These are phyloP conservation scores for Lasiodiplodia sp. DNA, from an alignment of 2,329 filamentous ascomycete genomes.

Conservation along the genomic window DNA sequence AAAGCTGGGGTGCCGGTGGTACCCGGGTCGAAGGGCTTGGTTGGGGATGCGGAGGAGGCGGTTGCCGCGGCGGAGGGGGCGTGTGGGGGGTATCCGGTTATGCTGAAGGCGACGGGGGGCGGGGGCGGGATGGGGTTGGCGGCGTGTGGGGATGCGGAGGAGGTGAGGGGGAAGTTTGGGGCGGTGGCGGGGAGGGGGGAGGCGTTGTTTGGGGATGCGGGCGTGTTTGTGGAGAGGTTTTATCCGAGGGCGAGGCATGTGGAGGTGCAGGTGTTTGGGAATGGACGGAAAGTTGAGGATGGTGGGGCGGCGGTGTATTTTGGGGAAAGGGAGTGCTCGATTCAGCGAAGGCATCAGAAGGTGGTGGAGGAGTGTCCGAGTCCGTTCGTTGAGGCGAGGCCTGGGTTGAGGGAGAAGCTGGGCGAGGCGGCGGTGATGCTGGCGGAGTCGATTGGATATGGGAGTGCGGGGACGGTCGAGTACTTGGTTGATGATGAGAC, in stretches of 20 bases:
- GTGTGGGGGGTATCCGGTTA: constrained; percentile 49
- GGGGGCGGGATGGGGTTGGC: constrained; percentile 85
- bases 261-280: constrained; percentile 90
- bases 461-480: constrained; percentile 89
- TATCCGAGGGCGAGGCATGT: constrained; percentile 82
- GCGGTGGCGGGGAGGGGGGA: constrained; percentile 76
- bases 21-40: constrained; percentile 59
- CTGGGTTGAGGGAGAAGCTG: constrained; percentile 67
- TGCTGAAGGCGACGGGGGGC: constrained; percentile 67
- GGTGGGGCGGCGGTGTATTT: constrained; percentile 78
- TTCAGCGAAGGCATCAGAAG: constrained; percentile 89
- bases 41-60: constrained; percentile 57
- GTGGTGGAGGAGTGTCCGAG: constrained; percentile 89
- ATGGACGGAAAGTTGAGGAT: constrained; percentile 58
- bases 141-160: constrained; percentile 71
- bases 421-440: constrained; percentile 74
- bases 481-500: constrained; percentile 85
- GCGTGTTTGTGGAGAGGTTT: constrained; percentile 85
- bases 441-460: constrained; percentile 67
- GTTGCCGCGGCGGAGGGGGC: constrained; percentile 52
- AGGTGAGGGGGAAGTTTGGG: constrained; percentile 73
- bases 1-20: constrained; percentile 63
- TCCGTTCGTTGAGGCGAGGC: constrained; percentile 64
- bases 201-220: constrained; percentile 82
- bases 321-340: constrained; percentile 86